A percentile compares a stretch with the other conserved stretches of the same genome.
These are phyloP conservation scores for Amaranthus hypochondriacus DNA, from an alignment of 148 eudicot genomes.

Conservation along the genomic window DNA sequence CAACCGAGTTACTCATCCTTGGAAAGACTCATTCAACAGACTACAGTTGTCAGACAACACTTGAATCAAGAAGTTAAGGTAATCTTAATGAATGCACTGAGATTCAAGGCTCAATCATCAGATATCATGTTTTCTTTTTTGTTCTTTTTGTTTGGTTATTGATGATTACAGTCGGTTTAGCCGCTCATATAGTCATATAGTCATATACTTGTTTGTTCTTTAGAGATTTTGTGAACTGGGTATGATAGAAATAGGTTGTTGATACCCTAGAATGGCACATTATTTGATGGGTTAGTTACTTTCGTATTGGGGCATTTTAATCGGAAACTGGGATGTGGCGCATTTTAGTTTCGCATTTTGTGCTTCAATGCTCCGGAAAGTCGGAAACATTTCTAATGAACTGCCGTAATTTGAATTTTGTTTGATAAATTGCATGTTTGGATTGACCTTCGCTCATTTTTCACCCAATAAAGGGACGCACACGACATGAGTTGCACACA, in stretches of 20 bases:
- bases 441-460: too few relatives aligned
- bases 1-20: constrained; percentile 65
- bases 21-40: constrained; percentile 82
- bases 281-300: too few relatives aligned
- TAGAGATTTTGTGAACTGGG: not conserved
- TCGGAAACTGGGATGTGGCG: too few relatives aligned
- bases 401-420: too few relatives aligned
- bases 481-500: too few relatives aligned
- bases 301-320: too few relatives aligned
- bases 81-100: constrained; percentile 8
- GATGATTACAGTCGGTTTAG: not conserved
- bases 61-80: constrained; percentile 81
- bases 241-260: not conserved
- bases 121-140: not conserved
- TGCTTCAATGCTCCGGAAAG: too few relatives aligned
- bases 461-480: too few relatives aligned
- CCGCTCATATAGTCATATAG: not conserved
- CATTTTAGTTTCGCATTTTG: too few relatives aligned
- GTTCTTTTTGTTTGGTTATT: not conserved
- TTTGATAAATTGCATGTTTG: too few relatives aligned
- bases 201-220: not conserved
- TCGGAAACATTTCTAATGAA: too few relatives aligned
- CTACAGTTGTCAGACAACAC: constrained; percentile 65
- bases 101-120: not conserved
- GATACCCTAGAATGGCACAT: not conserved